Evolutionary conservation across 2,329 filamentous ascomycete species (phyloP).

Genomic region (Tolypocladium guangdongense): DNA sequence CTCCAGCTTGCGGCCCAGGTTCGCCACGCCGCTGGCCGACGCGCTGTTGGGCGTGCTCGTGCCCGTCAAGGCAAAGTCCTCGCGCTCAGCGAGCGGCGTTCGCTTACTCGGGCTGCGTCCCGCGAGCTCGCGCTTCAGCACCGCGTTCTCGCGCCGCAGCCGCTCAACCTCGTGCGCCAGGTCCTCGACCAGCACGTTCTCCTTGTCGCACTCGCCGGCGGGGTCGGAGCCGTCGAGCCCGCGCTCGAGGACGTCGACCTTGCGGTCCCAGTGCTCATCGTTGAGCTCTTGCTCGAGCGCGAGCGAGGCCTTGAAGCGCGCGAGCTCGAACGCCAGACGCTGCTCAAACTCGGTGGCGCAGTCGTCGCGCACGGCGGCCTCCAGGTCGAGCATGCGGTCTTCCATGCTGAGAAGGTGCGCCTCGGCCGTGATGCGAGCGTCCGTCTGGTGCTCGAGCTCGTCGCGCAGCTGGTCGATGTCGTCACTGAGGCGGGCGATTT

Average conservation of each 20-base stretch:
- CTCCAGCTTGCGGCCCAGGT: conserved; percentile 38
- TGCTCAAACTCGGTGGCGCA: conserved; percentile 79
- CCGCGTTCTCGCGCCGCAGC: conserved; percentile 51
- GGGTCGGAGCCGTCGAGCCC: conserved; percentile 34
- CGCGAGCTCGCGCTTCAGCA: conserved; percentile 55
- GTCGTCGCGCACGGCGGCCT: conserved; percentile 80
- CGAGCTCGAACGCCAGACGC: conserved; percentile 61
- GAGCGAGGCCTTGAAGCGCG: conserved; percentile 69
- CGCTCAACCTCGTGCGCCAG: conserved; percentile 62
- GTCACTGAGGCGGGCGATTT: conserved; percentile 62
- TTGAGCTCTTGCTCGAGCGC: conserved; percentile 69
- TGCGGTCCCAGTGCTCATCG: conserved; percentile 79
- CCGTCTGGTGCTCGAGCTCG: conserved; percentile 59
- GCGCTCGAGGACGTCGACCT: conserved; percentile 57
- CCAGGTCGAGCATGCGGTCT: conserved; percentile 54
- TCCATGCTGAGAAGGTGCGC: conserved; percentile 61
- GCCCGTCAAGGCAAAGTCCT: conserved; percentile 26
- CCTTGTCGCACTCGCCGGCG: conserved; percentile 44
- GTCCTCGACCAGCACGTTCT: conserved; percentile 51
- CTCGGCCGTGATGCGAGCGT: conserved; percentile 61
- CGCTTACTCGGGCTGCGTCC: conserved; percentile 53
- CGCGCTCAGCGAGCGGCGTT: conserved; percentile 41
- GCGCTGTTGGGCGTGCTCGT: background rate
- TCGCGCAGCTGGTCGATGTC: conserved; percentile 66
- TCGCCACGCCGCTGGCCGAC: conserved; percentile 18